phyloP scores from a whole-genome alignment of 805 yeast genomes.

The Candida nanaspora region DNA sequence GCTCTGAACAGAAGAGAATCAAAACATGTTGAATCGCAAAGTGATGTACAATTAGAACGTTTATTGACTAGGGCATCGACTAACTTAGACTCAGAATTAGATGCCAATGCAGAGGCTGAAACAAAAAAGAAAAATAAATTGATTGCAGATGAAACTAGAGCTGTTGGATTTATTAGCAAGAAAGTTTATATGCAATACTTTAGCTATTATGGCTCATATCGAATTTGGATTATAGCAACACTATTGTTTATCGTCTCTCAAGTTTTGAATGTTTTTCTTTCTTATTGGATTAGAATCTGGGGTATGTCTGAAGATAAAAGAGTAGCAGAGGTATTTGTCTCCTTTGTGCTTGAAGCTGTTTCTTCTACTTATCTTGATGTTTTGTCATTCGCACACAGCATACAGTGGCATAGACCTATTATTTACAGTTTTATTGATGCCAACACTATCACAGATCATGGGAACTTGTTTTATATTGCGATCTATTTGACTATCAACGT shows the following conservation, averaged over 20 bases:
- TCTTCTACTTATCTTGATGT: neutral
- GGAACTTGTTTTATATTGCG: conserved; percentile 57
- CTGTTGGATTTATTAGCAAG: conserved; percentile 74
- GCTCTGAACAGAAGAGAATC: no score
- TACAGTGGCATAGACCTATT: conserved; percentile 26
- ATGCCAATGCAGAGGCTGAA: conserved; percentile 29
- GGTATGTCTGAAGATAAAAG: conserved; percentile 38
- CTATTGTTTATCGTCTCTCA: conserved; percentile 51
- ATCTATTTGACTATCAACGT: conserved; percentile 71
- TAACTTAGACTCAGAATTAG: no score
- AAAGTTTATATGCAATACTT: conserved; percentile 71
- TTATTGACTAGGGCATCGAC: no score
- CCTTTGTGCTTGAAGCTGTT: neutral
- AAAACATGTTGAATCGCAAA: no score
- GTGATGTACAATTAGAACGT: no score
- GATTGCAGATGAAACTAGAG: conserved; percentile 74
- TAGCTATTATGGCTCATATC: conserved; percentile 58
- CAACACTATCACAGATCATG: conserved; percentile 21
- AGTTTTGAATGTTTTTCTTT: conserved; percentile 54
- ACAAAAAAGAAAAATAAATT: conserved; percentile 48
- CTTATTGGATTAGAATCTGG: conserved; percentile 92
- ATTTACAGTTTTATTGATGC: conserved; percentile 12
- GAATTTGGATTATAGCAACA: conserved; percentile 43
- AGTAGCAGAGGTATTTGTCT: neutral
- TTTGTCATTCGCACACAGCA: conserved; percentile 5